Evolutionary conservation across 257 asterid genomes (phyloP).

Genomic region (Misopates orontium): DNA sequence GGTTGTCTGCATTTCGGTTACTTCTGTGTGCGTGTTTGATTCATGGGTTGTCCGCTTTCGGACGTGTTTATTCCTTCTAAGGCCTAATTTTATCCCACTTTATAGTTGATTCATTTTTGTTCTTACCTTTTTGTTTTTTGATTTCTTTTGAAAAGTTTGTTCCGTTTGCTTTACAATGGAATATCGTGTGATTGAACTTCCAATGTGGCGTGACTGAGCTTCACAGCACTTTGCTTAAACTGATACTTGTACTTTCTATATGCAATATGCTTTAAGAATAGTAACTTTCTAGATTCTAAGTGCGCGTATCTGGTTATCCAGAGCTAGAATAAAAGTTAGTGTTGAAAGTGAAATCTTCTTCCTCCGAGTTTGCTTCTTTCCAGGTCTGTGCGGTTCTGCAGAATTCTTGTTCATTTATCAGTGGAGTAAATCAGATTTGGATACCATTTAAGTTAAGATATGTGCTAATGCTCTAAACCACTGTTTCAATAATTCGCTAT

Average conservation of each 20-base stretch:
- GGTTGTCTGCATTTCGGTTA: background rate
- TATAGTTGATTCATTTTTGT: conserved; percentile 9
- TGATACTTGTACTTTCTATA: background rate
- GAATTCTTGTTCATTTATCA: conserved; percentile 8
- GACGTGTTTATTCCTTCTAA: conserved; percentile 17
- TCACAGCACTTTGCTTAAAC: background rate
- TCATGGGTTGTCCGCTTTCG: no score
- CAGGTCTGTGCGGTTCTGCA: background rate
- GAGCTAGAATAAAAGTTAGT: background rate
- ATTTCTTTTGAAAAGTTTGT: conserved; percentile 9
- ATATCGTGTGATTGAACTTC: conserved; percentile 4
- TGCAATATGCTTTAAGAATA: background rate
- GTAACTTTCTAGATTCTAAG: background rate
- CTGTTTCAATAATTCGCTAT: background rate
- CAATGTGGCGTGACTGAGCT: background rate
- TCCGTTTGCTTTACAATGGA: conserved; percentile 18
- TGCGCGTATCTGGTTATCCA: background rate
- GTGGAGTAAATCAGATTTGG: background rate
- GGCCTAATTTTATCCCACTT: background rate
- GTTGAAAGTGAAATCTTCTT: background rate
- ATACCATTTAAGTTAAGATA: background rate
- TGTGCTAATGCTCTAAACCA: background rate
- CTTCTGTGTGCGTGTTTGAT: conserved; percentile 2
- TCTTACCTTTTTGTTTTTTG: conserved; percentile 5
- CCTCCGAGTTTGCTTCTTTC: background rate